Base-by-base conservation (phyloP, 2,329 filamentous ascomycete genomes). In the Penicillium occitanis region DNA sequence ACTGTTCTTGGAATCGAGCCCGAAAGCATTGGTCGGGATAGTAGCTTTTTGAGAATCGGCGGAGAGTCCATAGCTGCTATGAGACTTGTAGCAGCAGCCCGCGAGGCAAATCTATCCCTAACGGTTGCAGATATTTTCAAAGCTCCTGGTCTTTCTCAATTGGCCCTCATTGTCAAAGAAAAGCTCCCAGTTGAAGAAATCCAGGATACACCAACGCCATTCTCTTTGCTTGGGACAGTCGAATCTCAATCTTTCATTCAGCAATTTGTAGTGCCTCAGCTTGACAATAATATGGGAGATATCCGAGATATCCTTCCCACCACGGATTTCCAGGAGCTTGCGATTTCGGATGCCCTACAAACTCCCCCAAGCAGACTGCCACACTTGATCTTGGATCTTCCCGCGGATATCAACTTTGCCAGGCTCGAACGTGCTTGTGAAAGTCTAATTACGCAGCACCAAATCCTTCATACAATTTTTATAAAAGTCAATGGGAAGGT, bases 1-100 rank as follows among this genome's bases (percentile, higher is more conserved):
- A 65, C 67, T 7, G 65, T 71, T 6, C 67, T 74, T n/a, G 67
- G 68, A 14, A 48, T 74, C 19, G 48, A 68, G 0, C 25, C 65
- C 5, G 68, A 68, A 10, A 59, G 68, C 10, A 70, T 73, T 60
- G 53, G 69, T n/a, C 51, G 67, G 2, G 67, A 73, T 25, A 69
- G 72, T 33, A 72, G 69, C 50, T 77, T 77, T 67, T 75, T 77
- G 62, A 66, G 69, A 13, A 64, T 75, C 19, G 75, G 75, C n/a
- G 70, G 70, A 6, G 71, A 73, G 35, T 71, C 70, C 2, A 63
- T 72, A 42, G 28, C 64, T 17, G 71, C 71, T 8, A 72, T 73
- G 69, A 66, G 66, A 60, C 37, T 73, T 11, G 68, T 68, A 7
- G 46, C 50, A 17, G 46, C 57, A 30, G 65, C 65, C 42, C n/a